phyloP scores from a whole-genome alignment of 2,329 filamentous ascomycete genomes.

The Verticillium zaregamsianum region DNA sequence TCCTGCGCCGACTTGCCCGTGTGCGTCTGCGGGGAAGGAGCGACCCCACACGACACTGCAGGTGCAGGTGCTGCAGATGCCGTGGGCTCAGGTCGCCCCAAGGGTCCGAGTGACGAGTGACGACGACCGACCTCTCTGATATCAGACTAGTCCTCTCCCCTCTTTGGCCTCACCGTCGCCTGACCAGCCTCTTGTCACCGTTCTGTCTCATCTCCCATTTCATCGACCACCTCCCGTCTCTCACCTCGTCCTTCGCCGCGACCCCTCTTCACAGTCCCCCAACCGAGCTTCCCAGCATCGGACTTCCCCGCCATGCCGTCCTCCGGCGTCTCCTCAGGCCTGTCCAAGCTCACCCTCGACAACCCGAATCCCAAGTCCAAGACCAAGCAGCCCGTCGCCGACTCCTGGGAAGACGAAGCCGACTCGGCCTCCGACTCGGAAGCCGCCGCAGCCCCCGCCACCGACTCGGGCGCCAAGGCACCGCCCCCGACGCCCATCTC shows the following conservation, averaged over 20 bases:
- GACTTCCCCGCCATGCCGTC: slow-evolving; percentile 6
- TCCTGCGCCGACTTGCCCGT: background rate
- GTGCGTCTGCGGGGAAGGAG: slow-evolving; percentile 1
- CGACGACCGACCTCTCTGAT: background rate
- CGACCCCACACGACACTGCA: background rate
- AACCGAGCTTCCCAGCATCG: background rate
- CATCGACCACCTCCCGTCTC: background rate
- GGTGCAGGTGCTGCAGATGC: background rate
- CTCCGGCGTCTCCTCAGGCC: slow-evolving; percentile 20
- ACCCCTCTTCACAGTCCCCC: background rate
- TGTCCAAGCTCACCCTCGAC: slow-evolving; percentile 27
- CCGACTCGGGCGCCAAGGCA: slow-evolving; percentile 34
- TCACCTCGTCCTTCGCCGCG: background rate
- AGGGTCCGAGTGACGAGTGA: background rate
- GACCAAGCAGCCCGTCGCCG: slow-evolving; percentile 26
- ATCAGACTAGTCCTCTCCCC: background rate
- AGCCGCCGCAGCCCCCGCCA: slow-evolving; percentile 14
- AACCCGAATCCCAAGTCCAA: slow-evolving; percentile 14
- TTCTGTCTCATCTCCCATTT: background rate
- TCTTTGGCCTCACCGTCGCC: background rate
- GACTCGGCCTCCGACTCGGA: slow-evolving; percentile 18
- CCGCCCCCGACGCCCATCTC: slow-evolving; percentile 67
- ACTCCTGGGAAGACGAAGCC: slow-evolving; percentile 54
- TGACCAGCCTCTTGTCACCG: slow-evolving; percentile 2
- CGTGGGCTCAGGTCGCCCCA: background rate